These are phyloP conservation scores for Sporothrix humicola DNA, from an alignment of 2,329 filamentous ascomycete species.

Conservation along the genomic window DNA sequence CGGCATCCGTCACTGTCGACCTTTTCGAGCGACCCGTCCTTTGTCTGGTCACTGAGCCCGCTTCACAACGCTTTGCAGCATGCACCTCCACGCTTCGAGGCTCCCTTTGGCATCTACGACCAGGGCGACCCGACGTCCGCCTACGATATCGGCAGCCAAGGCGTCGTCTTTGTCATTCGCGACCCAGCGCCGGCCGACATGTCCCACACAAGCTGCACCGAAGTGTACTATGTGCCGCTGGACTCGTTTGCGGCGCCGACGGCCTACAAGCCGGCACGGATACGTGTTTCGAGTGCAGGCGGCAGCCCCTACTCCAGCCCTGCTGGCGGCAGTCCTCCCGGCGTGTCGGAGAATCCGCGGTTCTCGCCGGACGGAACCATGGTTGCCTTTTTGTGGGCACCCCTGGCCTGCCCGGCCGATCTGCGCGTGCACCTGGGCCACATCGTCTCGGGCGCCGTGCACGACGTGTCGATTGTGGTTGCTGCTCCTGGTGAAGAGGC, in stretches of 20 bases:
- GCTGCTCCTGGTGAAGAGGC: constrained; percentile 22
- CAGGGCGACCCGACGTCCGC: constrained; percentile 37
- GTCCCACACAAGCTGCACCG: constrained; percentile 34
- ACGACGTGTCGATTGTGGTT: constrained; percentile 43
- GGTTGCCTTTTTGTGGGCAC: constrained; percentile 46
- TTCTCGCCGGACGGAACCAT: constrained; percentile 48
- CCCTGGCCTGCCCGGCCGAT: constrained; percentile 40
- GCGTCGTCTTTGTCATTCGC: constrained; percentile 46
- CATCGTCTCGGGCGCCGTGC: constrained; percentile 41
- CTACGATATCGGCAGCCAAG: constrained; percentile 46
- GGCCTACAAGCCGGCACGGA: constrained; percentile 37
- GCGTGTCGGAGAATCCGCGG: constrained; percentile 41
- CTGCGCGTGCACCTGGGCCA: constrained; percentile 44
- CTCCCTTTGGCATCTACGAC: constrained; percentile 42
- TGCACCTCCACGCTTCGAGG: constrained; percentile 43
- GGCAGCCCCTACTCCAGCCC: not conserved
- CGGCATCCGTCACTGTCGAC: not conserved
- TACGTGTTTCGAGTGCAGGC: not conserved
- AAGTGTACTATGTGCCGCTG: constrained; percentile 46
- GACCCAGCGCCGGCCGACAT: constrained; percentile 37
- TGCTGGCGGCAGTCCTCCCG: not conserved
- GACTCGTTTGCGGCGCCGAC: constrained; percentile 43
- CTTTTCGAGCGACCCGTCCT: constrained; percentile 34
- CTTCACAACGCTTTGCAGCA: constrained; percentile 46
- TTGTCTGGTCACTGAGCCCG: constrained; percentile 43